These are phyloP conservation scores for Xerocomus amazonicus DNA, from an alignment of 1,284 basidiomycete genomes.

Conservation along the genomic window DNA sequence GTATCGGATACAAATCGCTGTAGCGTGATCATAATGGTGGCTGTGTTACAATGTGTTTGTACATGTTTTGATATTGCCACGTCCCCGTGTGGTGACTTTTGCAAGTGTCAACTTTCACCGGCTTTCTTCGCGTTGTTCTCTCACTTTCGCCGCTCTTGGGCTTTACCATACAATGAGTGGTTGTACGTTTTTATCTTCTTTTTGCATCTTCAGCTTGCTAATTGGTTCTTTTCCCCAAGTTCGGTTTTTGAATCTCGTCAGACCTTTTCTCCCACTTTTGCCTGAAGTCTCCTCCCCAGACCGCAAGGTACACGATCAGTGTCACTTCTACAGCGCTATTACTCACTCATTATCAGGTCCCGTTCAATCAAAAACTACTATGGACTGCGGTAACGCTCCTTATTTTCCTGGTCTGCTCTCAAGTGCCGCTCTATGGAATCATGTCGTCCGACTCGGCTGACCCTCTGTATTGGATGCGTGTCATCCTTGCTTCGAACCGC, in stretches of 20 bases:
- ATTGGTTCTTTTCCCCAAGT: conserved; percentile 38
- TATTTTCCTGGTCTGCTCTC: conserved; percentile 97
- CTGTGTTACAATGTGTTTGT: conserved; percentile 26
- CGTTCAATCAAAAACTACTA: conserved; percentile 94
- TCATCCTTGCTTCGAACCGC: conserved; percentile 96
- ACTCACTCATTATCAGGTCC: conserved; percentile 53
- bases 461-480: conserved; percentile 99
- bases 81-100: conserved; percentile 22
- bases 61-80: conserved; percentile 32
- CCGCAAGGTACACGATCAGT: conserved; percentile 67
- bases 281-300: conserved; percentile 96
- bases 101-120: conserved; percentile 17
- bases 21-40: conserved; percentile 13
- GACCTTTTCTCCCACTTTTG: conserved; percentile 89
- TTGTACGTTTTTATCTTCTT: conserved; percentile 27
- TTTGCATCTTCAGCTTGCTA: conserved; percentile 25
- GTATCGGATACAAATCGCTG: background rate
- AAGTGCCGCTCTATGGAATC: conserved; percentile 96
- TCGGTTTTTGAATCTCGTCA: conserved; percentile 93
- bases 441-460: conserved; percentile 98
- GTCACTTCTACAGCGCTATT: conserved; percentile 6
- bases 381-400: conserved; percentile 97
- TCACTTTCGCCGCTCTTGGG: conserved; percentile 16
- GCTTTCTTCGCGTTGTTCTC: conserved; percentile 19
- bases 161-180: conserved; percentile 36